A percentile compares a stretch with the other conserved stretches of the same genome.
Evolutionary conservation across 148 eudicot genomes (phyloP).

Genomic region (Arbutus unedo): DNA sequence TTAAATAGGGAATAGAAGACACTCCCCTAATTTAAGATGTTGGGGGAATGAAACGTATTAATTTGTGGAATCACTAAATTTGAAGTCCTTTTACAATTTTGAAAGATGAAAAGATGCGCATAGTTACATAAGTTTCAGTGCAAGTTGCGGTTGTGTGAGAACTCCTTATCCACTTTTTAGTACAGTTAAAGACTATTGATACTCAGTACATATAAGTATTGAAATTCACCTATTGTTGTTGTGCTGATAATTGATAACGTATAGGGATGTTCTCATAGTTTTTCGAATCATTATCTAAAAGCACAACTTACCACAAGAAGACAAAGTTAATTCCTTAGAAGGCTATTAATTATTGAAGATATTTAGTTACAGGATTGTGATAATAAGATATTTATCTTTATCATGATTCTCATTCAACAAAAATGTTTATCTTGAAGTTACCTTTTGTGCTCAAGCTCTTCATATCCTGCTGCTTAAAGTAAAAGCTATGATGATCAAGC

Average conservation of each 20-base stretch:
- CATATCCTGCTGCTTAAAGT: constrained; percentile 91
- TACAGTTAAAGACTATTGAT: not conserved
- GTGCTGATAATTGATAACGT: not conserved
- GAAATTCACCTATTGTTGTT: not conserved
- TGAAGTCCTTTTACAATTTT: constrained; percentile 2
- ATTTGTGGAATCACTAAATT: not conserved
- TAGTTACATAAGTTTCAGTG: not conserved
- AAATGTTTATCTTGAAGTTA: constrained; percentile 29
- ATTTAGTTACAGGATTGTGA: not conserved
- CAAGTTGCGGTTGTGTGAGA: not conserved
- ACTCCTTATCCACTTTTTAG: not conserved
- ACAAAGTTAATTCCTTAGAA: not conserved
- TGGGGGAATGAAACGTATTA: not conserved
- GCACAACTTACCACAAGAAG: not conserved
- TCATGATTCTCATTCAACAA: not conserved
- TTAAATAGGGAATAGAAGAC: too few species aligned
- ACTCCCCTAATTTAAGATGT: not conserved
- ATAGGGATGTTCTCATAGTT: not conserved
- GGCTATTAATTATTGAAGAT: not conserved
- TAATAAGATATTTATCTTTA: not conserved
- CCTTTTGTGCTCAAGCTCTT: constrained; percentile 79
- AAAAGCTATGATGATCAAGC: constrained; percentile 91
- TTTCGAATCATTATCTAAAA: not conserved
- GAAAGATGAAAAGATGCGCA: not conserved
- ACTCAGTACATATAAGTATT: not conserved